phyloP scores from a whole-genome alignment of 345 rosid species.

The Diplotaxis tenuifolia region DNA sequence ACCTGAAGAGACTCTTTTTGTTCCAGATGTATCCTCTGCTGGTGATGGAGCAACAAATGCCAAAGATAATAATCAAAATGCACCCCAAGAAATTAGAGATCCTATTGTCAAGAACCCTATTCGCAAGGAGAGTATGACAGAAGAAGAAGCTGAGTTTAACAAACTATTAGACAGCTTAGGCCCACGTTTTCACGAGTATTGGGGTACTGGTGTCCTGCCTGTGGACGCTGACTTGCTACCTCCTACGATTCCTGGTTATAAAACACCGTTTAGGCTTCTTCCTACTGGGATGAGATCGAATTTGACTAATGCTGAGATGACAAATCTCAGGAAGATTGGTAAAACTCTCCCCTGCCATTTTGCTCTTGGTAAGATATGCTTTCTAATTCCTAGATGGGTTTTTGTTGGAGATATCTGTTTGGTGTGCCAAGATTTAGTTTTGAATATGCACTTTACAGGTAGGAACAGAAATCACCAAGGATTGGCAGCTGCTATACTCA shows the following conservation, averaged over 20 bases:
- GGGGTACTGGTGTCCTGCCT: conserved; percentile 98
- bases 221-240: conserved; percentile 96
- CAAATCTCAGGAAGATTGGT: conserved; percentile 81
- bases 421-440: background rate
- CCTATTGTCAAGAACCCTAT: conserved; percentile 36
- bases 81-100: conserved; percentile 42
- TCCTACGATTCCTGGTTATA: conserved; percentile 71
- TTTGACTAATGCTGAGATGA: conserved; percentile 96
- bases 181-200: conserved; percentile 90
- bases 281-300: conserved; percentile 91
- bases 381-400: conserved; percentile 8
- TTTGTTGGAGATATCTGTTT: conserved; percentile 23
- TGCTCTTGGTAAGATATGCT: conserved; percentile 71
- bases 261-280: conserved; percentile 96
- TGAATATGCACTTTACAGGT: conserved; percentile 50
- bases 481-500: conserved; percentile 76
- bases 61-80: conserved; percentile 32
- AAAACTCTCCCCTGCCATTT: conserved; percentile 94
- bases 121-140: conserved; percentile 49
- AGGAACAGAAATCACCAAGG: conserved; percentile 98
- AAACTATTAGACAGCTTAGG: conserved; percentile 80
- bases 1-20: conserved; percentile 57
- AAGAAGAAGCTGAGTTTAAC: conserved; percentile 80
- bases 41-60: conserved; percentile 29
- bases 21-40: conserved; percentile 71